Conservation (phyloP, 768 basidiomycete species). For the Leccinum broughii region DNA sequence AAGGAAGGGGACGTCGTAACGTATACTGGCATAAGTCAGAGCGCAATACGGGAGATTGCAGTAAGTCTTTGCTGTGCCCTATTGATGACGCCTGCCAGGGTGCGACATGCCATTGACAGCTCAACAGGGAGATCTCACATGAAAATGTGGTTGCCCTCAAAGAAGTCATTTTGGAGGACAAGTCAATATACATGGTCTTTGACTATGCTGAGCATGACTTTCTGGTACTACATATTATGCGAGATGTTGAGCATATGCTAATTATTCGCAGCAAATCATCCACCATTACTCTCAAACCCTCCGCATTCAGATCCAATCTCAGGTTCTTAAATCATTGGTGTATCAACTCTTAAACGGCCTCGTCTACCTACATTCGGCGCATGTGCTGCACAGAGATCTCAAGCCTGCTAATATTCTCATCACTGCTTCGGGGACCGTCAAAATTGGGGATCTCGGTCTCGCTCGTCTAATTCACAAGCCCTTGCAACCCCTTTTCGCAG, state of each 20-base stretch:
- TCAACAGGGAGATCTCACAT: constrained; percentile 88
- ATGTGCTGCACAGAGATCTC: constrained; percentile 95
- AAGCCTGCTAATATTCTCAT: constrained; percentile 99
- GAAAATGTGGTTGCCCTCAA: constrained; percentile 89
- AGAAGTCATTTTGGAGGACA: constrained; percentile 97
- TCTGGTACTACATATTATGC: constrained; percentile 48
- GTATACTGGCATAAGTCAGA: constrained; percentile 98
- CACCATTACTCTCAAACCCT: constrained; percentile 95
- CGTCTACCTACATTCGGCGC: constrained; percentile 90
- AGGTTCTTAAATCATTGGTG: constrained; percentile 89
- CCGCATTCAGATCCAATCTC: constrained; percentile 67
- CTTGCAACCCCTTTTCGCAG: constrained; percentile 85
- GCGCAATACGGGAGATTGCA: constrained; percentile 95
- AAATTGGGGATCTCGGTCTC: constrained; percentile 97
- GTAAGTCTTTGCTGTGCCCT: constrained; percentile 43
- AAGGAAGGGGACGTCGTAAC: constrained; percentile 96
- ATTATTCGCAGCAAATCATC: constrained; percentile 81
- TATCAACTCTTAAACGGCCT: constrained; percentile 95
- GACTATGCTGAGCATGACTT: constrained; percentile 99
- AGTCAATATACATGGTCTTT: constrained; percentile 99
- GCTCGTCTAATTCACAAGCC: constrained; percentile 91
- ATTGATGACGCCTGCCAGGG: constrained; percentile 18
- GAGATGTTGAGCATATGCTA: background rate
- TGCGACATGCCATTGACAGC: constrained; percentile 40
- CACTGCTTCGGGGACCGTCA: constrained; percentile 83